Conservation (phyloP, 1,139 yeast genomes). For the Torulaspora globosa region DNA sequence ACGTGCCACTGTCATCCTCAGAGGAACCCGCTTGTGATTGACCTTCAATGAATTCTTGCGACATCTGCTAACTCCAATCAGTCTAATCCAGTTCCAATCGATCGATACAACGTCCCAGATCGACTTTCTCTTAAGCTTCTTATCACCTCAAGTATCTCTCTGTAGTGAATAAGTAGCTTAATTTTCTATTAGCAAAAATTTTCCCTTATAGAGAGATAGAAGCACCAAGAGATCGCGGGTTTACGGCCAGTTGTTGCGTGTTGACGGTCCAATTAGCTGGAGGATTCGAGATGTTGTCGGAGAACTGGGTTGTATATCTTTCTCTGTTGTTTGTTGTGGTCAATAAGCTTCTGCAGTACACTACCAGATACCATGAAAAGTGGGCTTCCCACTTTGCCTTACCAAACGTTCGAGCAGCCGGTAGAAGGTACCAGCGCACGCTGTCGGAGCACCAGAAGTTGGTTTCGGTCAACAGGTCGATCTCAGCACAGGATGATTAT, state of each 20-base stretch:
- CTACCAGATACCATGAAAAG: constrained; percentile 27
- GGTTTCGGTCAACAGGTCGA: constrained; percentile 51
- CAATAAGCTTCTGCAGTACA: constrained; percentile 26
- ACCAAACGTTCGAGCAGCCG: constrained; percentile 16
- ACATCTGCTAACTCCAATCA: constrained; percentile 9
- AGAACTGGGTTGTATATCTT: constrained; percentile 25
- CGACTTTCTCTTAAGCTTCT: neutral
- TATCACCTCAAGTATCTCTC: neutral
- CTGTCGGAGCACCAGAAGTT: constrained; percentile 47
- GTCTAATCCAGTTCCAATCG: neutral
- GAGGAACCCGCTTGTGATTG: constrained; percentile 23
- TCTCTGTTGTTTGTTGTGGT: constrained; percentile 31
- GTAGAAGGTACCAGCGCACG: constrained; percentile 39
- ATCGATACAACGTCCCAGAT: neutral
- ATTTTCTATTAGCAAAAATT: constrained; percentile 1
- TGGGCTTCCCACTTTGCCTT: constrained; percentile 26
- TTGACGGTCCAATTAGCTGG: neutral
- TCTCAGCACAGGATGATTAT: constrained; percentile 89
- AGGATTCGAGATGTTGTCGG: constrained; percentile 8
- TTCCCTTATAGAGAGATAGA: neutral
- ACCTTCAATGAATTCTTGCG: constrained; percentile 27
- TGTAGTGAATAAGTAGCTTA: neutral
- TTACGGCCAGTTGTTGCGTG: neutral
- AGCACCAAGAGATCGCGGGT: neutral
- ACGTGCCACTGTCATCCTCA: constrained; percentile 35